Evolutionary conservation across 129 eudicot species (phyloP).

Genomic region (Artemisia tridentata): DNA sequence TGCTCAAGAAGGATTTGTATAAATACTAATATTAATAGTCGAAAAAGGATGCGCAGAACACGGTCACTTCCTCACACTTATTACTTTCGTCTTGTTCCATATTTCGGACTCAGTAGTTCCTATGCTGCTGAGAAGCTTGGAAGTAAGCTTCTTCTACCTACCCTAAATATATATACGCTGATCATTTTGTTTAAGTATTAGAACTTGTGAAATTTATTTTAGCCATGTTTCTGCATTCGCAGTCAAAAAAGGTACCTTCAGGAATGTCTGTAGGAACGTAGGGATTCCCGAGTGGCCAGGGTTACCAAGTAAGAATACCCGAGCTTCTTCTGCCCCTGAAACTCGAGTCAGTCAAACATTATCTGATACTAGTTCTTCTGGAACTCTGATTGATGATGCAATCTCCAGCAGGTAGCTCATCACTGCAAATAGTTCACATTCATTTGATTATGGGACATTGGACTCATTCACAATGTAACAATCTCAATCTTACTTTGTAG

Average conservation of each 20-base stretch:
- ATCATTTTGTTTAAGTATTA: background rate
- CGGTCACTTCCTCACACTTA: background rate
- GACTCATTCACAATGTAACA: background rate
- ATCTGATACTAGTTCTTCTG: background rate
- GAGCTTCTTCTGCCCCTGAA: background rate
- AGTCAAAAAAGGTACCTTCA: conserved; percentile 3
- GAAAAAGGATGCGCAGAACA: background rate
- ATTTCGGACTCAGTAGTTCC: background rate
- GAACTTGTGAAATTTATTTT: background rate
- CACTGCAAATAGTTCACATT: background rate
- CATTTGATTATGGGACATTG: background rate
- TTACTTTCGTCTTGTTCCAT: conserved; percentile 1
- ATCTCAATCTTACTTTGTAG: background rate
- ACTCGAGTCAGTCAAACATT: background rate
- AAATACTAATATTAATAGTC: background rate
- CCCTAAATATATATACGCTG: background rate
- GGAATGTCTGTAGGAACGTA: background rate
- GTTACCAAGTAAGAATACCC: background rate
- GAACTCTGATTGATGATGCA: background rate
- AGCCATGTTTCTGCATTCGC: background rate
- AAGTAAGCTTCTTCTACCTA: conserved; percentile 1
- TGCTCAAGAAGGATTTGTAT: too few species aligned
- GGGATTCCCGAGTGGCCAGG: background rate
- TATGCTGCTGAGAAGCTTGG: background rate
- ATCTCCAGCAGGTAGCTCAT: background rate